phyloP scores from a whole-genome alignment of 202 grass and related monocot species.

The Musa balbisiana region DNA sequence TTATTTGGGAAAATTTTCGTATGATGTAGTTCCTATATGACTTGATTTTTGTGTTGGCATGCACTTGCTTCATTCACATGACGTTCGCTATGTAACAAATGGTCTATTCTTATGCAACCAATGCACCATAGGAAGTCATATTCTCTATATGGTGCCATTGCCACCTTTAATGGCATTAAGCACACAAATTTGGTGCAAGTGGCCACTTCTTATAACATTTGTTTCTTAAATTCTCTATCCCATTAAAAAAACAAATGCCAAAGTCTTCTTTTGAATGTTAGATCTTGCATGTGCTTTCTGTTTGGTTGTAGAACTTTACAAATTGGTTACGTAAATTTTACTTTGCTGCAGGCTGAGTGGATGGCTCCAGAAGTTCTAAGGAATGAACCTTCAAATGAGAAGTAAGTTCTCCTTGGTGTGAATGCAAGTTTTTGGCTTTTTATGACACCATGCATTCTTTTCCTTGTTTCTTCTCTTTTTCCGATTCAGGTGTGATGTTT shows the following conservation, averaged over 20 bases:
- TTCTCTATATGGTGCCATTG: too few relatives aligned
- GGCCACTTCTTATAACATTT: too few relatives aligned
- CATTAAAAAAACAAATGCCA: neutral
- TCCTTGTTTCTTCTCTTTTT: slow-evolving; percentile 10
- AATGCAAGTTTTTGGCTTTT: neutral
- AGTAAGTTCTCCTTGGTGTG: slow-evolving; percentile 40
- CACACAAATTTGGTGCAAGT: too few relatives aligned
- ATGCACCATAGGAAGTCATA: too few relatives aligned
- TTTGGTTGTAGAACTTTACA: neutral
- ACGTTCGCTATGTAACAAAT: too few relatives aligned
- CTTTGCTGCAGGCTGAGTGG: slow-evolving; percentile 74
- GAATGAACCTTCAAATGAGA: slow-evolving; percentile 92
- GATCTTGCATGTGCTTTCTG: neutral
- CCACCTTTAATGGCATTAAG: too few relatives aligned
- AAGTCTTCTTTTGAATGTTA: neutral
- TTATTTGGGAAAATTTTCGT: too few relatives aligned
- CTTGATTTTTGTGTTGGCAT: too few relatives aligned
- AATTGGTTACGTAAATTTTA: neutral
- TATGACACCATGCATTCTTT: neutral
- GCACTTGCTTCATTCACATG: too few relatives aligned
- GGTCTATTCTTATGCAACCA: too few relatives aligned
- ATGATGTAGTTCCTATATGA: too few relatives aligned
- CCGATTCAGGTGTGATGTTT: slow-evolving; percentile 80
- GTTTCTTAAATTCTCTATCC: neutral
- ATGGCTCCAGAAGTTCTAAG: slow-evolving; percentile 97